Base-by-base conservation (phyloP, 495 filamentous ascomycete genomes). In the Xylaria castorea region DNA sequence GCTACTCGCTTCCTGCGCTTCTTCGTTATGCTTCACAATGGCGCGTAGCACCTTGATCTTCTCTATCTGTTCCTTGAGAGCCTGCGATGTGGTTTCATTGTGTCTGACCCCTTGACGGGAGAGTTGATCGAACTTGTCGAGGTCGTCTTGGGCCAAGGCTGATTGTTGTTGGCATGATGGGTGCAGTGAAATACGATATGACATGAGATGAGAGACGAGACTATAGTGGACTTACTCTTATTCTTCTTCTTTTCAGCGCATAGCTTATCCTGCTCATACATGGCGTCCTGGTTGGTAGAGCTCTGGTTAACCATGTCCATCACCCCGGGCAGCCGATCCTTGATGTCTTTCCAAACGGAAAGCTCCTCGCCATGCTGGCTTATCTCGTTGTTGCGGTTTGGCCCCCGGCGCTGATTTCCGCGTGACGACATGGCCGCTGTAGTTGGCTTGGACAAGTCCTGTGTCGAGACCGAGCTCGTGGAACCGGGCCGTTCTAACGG, bases 21-120 rank as follows among this genome's bases (percentile, higher is more conserved):
- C 89, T 73, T 92, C 89, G 77, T 89, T 90, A 36, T 87, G 88
- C 73, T 85, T 84, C 8, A 83, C 81, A 18, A 86, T 74, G 14
- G 83, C 85, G 34, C 80, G 71, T 16, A 87, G 66, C 16, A 87
- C 77, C 30, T 82, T 85, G 68, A 85, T 78, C 53, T 84, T 82
- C 66, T 87, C 85, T 30, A 84, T 82, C 0, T 83, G 76, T 3
- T 81, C 79, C 30, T 81, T 76, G 27, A 85, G 78, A 9, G 74
- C 70, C 61, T 79, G 79, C 22, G 81, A 78, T 2, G 80, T 79
- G 0, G 64, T 20, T 66, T 87, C 84, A 71, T 84, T 76, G 3
- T 71, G 64, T 67, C 83, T 85, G 34, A 86, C 84, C 1, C 84
- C 84, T 68, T 76, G 77, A 9, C 85, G 81, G 8, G 82, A 77